These are phyloP conservation scores for Cephaloascus albidus DNA, from an alignment of 805 yeast species.

Conservation along the genomic window DNA sequence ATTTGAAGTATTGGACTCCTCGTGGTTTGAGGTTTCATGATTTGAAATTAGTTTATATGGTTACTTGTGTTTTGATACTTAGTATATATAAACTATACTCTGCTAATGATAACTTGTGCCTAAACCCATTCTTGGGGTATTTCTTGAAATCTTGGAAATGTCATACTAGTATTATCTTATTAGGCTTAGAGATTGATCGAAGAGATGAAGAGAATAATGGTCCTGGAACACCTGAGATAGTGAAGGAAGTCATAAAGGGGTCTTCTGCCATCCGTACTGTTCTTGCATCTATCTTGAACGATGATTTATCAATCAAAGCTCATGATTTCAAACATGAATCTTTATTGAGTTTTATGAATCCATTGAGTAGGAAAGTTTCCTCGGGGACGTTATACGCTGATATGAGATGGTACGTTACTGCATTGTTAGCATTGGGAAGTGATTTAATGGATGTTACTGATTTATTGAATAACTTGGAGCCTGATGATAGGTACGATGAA, in stretches of 20 bases:
- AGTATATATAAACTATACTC: constrained; percentile 33
- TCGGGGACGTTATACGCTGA: constrained; percentile 54
- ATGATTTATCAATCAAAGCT: constrained; percentile 24
- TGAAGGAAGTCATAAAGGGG: constrained; percentile 47
- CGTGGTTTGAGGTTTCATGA: constrained; percentile 19
- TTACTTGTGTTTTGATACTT: constrained; percentile 30
- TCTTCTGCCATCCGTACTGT: constrained; percentile 55
- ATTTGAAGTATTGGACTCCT: constrained; percentile 27
- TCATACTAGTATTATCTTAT: constrained; percentile 46
- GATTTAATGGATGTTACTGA: constrained; percentile 42
- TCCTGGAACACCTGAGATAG: constrained; percentile 31
- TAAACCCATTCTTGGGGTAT: constrained; percentile 55
- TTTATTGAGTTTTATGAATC: constrained; percentile 51
- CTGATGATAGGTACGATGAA: constrained; percentile 60
- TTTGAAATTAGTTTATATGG: constrained; percentile 35
- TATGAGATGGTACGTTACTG: constrained; percentile 47
- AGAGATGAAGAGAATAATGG: constrained; percentile 27
- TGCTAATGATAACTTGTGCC: constrained; percentile 25
- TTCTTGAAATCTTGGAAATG: constrained; percentile 59
- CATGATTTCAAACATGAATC: constrained; percentile 57
- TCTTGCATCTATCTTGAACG: constrained; percentile 51
- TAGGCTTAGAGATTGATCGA: constrained; percentile 55
- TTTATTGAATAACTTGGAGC: constrained; percentile 43
- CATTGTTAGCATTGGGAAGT: constrained; percentile 39
- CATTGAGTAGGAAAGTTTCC: constrained; percentile 53